Evolutionary conservation across 164 flowering plant species (phyloP), one percentile per base, ranked within the genome.

Genomic region (Macadamia integrifolia): DNA sequence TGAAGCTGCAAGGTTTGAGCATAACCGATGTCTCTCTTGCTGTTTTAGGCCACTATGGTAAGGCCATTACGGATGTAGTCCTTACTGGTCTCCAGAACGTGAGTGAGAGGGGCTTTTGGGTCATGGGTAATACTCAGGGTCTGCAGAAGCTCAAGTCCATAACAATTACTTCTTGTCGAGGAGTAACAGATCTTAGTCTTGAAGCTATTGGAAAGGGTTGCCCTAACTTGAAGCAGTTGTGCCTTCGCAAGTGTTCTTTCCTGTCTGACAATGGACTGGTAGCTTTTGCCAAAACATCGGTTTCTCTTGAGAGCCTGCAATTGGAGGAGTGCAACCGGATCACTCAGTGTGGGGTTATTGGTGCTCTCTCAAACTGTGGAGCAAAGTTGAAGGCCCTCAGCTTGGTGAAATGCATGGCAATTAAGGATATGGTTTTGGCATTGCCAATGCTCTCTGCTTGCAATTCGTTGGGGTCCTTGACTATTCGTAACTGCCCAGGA

Each of bases 31-130:
- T 85, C 3, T 85, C 97, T 49, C 89, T 91, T 56, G 96, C 98
- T 46, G 87, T 89, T 30, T 66, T 91, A 62, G 98, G 98, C 32
- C 93, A 87, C 71, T 93, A 91, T 71, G 97, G 97, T 42, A 82
- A 71, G 71, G 76, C 78, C 9, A 68, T 89, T 58, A 82, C 88
- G 23, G 87, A 87, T 66, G 85, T 89, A n/a, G 70, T 70, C 40
- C 84, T 93, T 6, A 43, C 61, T 23, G 70, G 80, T 71, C 88
- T 90, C 15, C 84, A 76, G 58, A 79, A 78, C 65, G 90, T 86
- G 66, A 78, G 80, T 61, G 91, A 90, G 75, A 83, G 78, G 71
- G 96, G 96, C 12, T 88, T 90, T 75, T 90, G 96, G 96, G 89
- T 80, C 69, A 78, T 90, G 88, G 89, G 92, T 42, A 88, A 80